Conservation (phyloP, 1,284 basidiomycete genomes). For the Marasmius tenuissimus region DNA sequence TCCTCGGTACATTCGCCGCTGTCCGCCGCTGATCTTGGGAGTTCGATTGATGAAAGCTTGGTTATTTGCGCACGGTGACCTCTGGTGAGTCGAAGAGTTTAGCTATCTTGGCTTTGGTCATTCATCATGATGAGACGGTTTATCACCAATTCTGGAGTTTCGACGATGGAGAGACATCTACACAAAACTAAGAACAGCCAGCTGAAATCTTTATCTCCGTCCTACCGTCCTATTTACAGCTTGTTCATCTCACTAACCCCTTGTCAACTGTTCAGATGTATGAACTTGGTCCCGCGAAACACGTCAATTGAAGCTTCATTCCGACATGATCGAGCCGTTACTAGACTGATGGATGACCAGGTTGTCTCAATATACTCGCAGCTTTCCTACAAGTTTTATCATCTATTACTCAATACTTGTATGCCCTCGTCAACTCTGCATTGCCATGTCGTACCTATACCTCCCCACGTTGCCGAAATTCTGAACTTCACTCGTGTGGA, state of each 20-base stretch:
- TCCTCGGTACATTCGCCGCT: not conserved
- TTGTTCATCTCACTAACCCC: not conserved
- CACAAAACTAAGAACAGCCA: constrained; percentile 25
- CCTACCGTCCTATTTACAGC: not conserved
- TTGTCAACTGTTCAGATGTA: not conserved
- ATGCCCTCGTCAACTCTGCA: too few species aligned
- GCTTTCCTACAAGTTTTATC: too few species aligned
- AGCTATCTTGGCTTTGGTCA: constrained; percentile 5
- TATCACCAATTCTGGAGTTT: constrained; percentile 12
- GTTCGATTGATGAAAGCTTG: too few species aligned
- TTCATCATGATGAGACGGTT: constrained; percentile 15
- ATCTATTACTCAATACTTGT: too few species aligned
- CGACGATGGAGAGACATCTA: constrained; percentile 15
- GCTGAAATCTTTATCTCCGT: constrained; percentile 14
- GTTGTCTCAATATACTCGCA: too few species aligned
- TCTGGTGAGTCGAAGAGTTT: not conserved
- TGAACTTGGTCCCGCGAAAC: not conserved
- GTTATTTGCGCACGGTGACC: too few species aligned
- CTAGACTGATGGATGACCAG: too few species aligned
- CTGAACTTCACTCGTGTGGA: too few species aligned
- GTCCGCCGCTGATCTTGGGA: too few species aligned
- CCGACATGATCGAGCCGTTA: too few species aligned
- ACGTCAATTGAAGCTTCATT: not conserved
- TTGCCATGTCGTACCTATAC: too few species aligned
- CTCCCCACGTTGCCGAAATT: too few species aligned